These are phyloP conservation scores for Sarocladium oryzae DNA, from an alignment of 2,329 filamentous ascomycete genomes.

Conservation along the genomic window DNA sequence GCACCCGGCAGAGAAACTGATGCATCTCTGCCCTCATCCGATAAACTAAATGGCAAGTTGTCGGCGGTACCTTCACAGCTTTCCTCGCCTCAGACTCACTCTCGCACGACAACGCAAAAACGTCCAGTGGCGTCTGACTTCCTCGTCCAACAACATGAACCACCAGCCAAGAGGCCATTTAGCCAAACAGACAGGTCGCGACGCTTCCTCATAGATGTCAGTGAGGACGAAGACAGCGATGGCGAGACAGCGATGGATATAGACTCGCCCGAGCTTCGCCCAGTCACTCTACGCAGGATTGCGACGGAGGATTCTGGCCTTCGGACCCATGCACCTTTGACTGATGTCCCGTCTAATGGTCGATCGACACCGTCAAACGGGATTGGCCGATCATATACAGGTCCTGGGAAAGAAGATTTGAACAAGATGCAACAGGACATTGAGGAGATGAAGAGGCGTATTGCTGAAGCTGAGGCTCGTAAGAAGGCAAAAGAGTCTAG, in stretches of 20 bases:
- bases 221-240: constrained; percentile 62
- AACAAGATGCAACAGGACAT: constrained; percentile 51
- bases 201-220: constrained; percentile 76
- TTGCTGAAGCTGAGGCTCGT: constrained; percentile 52
- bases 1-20: neutral
- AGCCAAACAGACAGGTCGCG: constrained; percentile 52
- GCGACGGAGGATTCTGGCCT: neutral
- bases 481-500: constrained; percentile 35
- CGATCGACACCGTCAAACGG: constrained; percentile 23
- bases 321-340: constrained; percentile 25
- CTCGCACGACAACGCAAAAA: constrained; percentile 23
- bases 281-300: constrained; percentile 9
- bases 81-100: constrained; percentile 8
- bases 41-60: constrained; percentile 9
- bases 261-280: constrained; percentile 44
- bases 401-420: constrained; percentile 34
- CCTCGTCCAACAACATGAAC: constrained; percentile 43
- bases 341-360: constrained; percentile 38
- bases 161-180: constrained; percentile 52
- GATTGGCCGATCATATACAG: constrained; percentile 22
- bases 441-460: constrained; percentile 52
- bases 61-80: constrained; percentile 15
- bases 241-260: constrained; percentile 64
- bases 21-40: neutral
- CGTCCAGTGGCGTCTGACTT: constrained; percentile 61